Evolutionary conservation across 345 rosid genomes (phyloP).

Genomic region (Iberis pinnata): DNA sequence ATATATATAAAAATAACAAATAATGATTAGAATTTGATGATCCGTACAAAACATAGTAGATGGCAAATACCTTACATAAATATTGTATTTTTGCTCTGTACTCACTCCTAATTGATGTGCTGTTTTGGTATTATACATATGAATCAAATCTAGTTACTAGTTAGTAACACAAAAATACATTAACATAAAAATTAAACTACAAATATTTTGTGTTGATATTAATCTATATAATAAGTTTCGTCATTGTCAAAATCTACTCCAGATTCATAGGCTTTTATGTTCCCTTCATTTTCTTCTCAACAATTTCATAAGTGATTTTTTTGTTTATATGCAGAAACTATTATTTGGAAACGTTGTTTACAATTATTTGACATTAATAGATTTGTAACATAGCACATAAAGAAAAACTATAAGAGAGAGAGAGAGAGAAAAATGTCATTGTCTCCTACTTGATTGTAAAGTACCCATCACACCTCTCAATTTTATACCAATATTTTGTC

Average conservation of each 20-base stretch:
- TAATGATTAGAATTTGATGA: too few relatives aligned
- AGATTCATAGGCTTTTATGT: neutral
- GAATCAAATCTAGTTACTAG: too few relatives aligned
- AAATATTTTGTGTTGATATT: too few relatives aligned
- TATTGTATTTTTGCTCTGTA: too few relatives aligned
- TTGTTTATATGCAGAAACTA: constrained; percentile 15
- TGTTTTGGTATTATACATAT: too few relatives aligned
- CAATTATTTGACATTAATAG: constrained; percentile 13
- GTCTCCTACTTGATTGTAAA: constrained; percentile 24
- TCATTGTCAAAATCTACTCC: constrained; percentile 10
- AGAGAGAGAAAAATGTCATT: constrained; percentile 19
- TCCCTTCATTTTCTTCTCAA: neutral
- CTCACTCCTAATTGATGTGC: too few relatives aligned
- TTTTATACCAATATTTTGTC: too few relatives aligned
- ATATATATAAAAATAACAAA: too few relatives aligned
- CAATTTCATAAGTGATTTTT: neutral
- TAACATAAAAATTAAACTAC: too few relatives aligned
- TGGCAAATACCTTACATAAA: too few relatives aligned
- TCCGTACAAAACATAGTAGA: too few relatives aligned
- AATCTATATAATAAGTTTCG: constrained; percentile 3
- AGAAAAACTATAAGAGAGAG: constrained; percentile 10
- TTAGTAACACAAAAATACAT: too few relatives aligned
- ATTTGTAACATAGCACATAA: constrained; percentile 20
- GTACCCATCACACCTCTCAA: constrained; percentile 22
- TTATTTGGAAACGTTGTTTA: constrained; percentile 18